phyloP scores from a whole-genome alignment of 352 stramenopile genomes.

The Phytophthora sojae region DNA sequence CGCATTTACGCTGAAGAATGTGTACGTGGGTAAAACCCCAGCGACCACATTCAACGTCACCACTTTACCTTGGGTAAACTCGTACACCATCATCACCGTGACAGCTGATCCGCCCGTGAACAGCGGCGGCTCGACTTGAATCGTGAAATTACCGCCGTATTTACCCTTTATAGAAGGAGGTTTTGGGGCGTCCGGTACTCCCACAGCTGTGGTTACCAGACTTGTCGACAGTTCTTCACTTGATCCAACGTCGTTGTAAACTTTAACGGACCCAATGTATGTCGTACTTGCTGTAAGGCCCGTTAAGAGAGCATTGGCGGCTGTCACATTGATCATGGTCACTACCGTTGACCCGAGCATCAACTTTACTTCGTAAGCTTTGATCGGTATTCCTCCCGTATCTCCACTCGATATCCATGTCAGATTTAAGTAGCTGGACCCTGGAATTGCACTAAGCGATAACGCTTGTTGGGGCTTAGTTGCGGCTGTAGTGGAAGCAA shows the following conservation, averaged over 20 bases:
- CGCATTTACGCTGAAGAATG: slow-evolving; percentile 36
- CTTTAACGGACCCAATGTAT: slow-evolving; percentile 44
- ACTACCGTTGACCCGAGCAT: slow-evolving; percentile 24
- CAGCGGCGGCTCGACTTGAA: slow-evolving; percentile 43
- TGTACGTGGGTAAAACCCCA: slow-evolving; percentile 21
- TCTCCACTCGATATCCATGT: slow-evolving; percentile 53
- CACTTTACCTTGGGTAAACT: slow-evolving; percentile 29
- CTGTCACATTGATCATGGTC: slow-evolving; percentile 22
- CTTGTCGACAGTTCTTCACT: slow-evolving; percentile 27
- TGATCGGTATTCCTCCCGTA: slow-evolving; percentile 48
- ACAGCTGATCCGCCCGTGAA: slow-evolving; percentile 54
- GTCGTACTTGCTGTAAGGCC: slow-evolving; percentile 36
- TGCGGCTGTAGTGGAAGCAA: slow-evolving; percentile 40
- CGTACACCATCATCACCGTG: slow-evolving; percentile 53
- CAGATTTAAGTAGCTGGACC: slow-evolving; percentile 49
- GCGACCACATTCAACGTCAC: slow-evolving; percentile 24
- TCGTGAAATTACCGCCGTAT: slow-evolving; percentile 72
- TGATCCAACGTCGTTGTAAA: slow-evolving; percentile 46
- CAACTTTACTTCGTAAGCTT: slow-evolving; percentile 49
- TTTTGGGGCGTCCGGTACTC: slow-evolving; percentile 33
- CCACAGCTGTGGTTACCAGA: slow-evolving; percentile 35
- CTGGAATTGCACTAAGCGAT: slow-evolving; percentile 14
- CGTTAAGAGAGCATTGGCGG: slow-evolving; percentile 42
- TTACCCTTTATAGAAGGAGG: slow-evolving; percentile 40
- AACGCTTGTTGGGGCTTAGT: slow-evolving; percentile 44